Evolutionary conservation across 768 basidiomycete species (phyloP), one percentile per base, ranked within the genome.

Genomic region (Filobasidium wieringae): DNA sequence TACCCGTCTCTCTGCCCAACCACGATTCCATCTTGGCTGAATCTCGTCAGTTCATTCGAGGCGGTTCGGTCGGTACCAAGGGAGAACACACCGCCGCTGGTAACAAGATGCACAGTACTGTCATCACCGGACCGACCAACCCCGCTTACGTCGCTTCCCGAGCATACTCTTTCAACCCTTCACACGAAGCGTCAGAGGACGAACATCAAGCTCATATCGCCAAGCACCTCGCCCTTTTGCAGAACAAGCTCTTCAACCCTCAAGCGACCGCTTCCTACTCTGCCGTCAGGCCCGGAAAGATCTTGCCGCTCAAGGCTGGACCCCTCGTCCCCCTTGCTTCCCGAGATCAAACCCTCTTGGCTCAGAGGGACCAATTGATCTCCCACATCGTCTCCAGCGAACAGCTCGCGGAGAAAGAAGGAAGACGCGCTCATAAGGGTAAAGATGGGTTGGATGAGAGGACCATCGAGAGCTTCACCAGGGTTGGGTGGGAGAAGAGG

Each of bases 351-450:
- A 51, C 27, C 29, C 53, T 65, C 26, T 40, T 56, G 9, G 40
- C 45, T 27, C 66, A 69, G 55, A 53, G 69, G 11, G 36, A 61
- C 29, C 50, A 51, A 11, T 54, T 70, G 60, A 62, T 68, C 5
- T 37, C 32, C 6, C 19, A 45, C 24, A 60, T 70, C 36, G 53
- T 53, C 4, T 17, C 32, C 12, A n/a, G 19, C 19, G 51, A 57
- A 36, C 27, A 52, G 40, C 12, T 36, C 31, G 24, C 11, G 14
- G 62, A 50, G 14, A 56, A 54, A 19, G 49, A 51, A 36, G 41
- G 47, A 1, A 37, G 58, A 32, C 15, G 27, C 14, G 19, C 19
- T 12, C 5, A 4, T 12, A 47, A 47, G 43, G 4, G 22, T 4
- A 26, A 5, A 22, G 14, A 26, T 22, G 50, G 27, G 4, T 30